Conservation (phyloP, 1,139 yeast genomes). For the Sporopachydermia cereana region DNA sequence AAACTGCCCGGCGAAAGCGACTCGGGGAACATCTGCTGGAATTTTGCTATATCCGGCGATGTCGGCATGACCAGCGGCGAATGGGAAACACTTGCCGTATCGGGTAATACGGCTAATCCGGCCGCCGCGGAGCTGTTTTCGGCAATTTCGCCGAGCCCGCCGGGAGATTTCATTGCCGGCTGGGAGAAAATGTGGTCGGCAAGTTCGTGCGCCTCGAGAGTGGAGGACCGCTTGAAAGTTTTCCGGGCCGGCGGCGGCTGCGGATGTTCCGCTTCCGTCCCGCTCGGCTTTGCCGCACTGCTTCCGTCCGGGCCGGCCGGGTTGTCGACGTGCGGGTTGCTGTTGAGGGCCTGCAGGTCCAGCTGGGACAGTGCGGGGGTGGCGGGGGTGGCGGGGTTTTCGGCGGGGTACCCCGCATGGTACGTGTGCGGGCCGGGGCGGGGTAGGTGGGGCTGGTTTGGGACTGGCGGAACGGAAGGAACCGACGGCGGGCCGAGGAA, state of each 20-base stretch:
- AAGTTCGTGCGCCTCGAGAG: conserved; percentile 2
- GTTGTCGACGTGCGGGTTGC: no score
- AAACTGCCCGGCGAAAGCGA: no score
- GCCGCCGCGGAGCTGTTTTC: no score
- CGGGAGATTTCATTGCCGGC: no score
- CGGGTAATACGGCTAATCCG: no score
- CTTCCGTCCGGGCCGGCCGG: not conserved
- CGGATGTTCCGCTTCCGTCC: not conserved
- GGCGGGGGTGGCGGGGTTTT: no score
- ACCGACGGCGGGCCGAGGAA: not conserved
- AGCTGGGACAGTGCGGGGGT: not conserved
- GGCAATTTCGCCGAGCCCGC: no score
- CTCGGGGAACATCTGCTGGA: not conserved
- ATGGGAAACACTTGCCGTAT: not conserved
- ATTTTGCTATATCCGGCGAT: not conserved
- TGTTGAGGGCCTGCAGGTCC: not conserved
- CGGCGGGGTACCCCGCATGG: no score
- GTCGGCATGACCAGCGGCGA: not conserved
- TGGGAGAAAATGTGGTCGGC: conserved; percentile 5
- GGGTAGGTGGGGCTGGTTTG: not conserved
- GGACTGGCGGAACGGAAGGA: not conserved
- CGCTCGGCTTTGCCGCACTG: not conserved
- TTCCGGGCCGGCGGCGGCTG: not conserved
- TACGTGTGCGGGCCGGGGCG: not conserved
- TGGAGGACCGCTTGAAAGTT: not conserved